Percentiles rank a stretch among this genome's conserved stretches.
These are phyloP conservation scores for Cystobasidiaceae sp. DNA, from an alignment of 1,284 basidiomycete genomes.

Conservation along the genomic window DNA sequence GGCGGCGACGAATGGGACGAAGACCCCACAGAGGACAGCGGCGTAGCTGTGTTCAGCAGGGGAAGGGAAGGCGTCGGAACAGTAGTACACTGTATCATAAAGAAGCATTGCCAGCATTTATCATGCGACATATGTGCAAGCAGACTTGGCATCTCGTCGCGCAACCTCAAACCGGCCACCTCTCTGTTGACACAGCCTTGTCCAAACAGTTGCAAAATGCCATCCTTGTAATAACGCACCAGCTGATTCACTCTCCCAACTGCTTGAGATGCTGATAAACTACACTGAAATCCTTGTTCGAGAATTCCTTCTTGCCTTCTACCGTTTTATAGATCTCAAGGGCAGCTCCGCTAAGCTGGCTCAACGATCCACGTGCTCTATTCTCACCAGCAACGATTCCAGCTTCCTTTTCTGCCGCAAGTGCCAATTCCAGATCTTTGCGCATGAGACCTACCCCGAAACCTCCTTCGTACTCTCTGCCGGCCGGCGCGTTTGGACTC, in stretches of 20 bases:
- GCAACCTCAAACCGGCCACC: no score
- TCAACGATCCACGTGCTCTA: constrained; percentile 61
- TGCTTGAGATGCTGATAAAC: constrained; percentile 61
- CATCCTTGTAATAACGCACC: no score
- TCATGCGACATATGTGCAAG: no score
- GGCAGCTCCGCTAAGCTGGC: constrained; percentile 50
- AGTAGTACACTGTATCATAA: constrained; percentile 41
- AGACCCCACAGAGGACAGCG: no score
- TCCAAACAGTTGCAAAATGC: no score
- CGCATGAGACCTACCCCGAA: constrained; percentile 79
- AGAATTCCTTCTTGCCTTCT: constrained; percentile 56
- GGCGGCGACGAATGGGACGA: no score
- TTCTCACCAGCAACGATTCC: constrained; percentile 45
- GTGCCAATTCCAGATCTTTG: constrained; percentile 79
- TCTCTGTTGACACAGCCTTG: no score
- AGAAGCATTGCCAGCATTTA: no score
- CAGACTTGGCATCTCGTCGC: no score
- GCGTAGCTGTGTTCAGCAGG: no score
- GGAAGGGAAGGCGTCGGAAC: no score
- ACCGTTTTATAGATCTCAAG: constrained; percentile 58
- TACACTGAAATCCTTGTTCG: constrained; percentile 68
- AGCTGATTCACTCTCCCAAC: constrained; percentile 26
- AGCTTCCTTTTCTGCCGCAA: constrained; percentile 55
- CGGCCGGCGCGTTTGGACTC: constrained; percentile 64
- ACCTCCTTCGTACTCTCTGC: constrained; percentile 66